Conservation (phyloP, 441 rosid genomes). For the Populus hybrid region DNA sequence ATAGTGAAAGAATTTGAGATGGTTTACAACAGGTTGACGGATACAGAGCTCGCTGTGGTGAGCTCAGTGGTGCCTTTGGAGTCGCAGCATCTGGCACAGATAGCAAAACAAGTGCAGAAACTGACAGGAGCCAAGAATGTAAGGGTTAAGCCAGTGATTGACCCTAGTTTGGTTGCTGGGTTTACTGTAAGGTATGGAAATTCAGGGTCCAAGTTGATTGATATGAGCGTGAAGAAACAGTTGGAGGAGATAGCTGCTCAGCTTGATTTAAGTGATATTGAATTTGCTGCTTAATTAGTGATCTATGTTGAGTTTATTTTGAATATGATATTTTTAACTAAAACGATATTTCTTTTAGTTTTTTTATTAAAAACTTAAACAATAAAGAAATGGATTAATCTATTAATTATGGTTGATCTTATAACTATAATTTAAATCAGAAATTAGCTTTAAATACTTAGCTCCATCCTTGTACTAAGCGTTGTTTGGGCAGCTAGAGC, state of each 20-base stretch:
- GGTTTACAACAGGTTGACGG: constrained; percentile 57
- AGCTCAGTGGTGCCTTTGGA: constrained; percentile 76
- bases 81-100: constrained; percentile 73
- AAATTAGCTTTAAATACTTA: no score
- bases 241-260: constrained; percentile 76
- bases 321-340: no score
- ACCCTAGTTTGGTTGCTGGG: constrained; percentile 78
- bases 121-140: constrained; percentile 78
- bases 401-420: no score
- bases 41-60: constrained; percentile 73
- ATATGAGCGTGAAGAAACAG: constrained; percentile 93
- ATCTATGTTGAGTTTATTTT: no score
- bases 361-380: no score
- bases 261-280: constrained; percentile 73
- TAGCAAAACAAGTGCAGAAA: constrained; percentile 91
- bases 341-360: no score
- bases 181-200: constrained; percentile 78
- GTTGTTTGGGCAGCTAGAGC: no score
- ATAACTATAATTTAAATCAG: no score
- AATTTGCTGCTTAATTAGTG: constrained; percentile 36
- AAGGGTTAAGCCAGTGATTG: constrained; percentile 71
- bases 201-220: constrained; percentile 76
- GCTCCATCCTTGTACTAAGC: no score
- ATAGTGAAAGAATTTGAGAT: constrained; percentile 70
- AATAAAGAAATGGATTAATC: no score